Evolutionary conservation across 2,329 filamentous ascomycete genomes (phyloP).

Genomic region (Xylariaceae sp.): DNA sequence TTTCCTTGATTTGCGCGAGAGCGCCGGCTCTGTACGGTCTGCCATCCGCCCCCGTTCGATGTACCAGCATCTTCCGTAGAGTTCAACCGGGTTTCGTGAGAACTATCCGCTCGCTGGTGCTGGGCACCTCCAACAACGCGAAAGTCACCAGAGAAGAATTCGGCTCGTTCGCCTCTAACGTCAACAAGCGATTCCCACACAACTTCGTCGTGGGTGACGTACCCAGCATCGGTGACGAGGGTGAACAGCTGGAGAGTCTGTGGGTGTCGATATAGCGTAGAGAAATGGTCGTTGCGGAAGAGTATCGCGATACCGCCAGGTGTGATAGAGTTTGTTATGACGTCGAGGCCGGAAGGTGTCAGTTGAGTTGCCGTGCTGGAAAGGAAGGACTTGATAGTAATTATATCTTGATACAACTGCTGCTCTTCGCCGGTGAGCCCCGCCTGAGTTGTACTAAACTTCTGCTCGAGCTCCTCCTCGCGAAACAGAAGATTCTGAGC

Average conservation of each 20-base stretch:
- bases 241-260: slow-evolving; percentile 69
- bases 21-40: slow-evolving; percentile 43
- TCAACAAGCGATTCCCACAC: slow-evolving; percentile 95
- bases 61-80: slow-evolving; percentile 17
- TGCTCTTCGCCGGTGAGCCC: slow-evolving; percentile 70
- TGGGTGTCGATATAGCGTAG: slow-evolving; percentile 86
- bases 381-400: slow-evolving; percentile 80
- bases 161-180: slow-evolving; percentile 74
- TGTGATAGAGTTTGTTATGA: slow-evolving; percentile 63
- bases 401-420: slow-evolving; percentile 73
- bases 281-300: slow-evolving; percentile 97
- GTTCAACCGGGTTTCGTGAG: slow-evolving; percentile 13
- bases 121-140: slow-evolving; percentile 64
- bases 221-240: slow-evolving; percentile 89
- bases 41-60: slow-evolving; percentile 44
- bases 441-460: slow-evolving; percentile 51
- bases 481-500: slow-evolving; percentile 83
- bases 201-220: slow-evolving; percentile 79
- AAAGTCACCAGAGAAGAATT: slow-evolving; percentile 89
- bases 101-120: slow-evolving; percentile 16
- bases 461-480: slow-evolving; percentile 82
- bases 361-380: slow-evolving; percentile 76
- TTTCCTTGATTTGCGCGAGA: slow-evolving; percentile 23
- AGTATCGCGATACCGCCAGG: slow-evolving; percentile 83
- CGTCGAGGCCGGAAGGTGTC: slow-evolving; percentile 72